Evolutionary conservation across 768 basidiomycete genomes (phyloP).

Genomic region (Russula griseocarnosa): DNA sequence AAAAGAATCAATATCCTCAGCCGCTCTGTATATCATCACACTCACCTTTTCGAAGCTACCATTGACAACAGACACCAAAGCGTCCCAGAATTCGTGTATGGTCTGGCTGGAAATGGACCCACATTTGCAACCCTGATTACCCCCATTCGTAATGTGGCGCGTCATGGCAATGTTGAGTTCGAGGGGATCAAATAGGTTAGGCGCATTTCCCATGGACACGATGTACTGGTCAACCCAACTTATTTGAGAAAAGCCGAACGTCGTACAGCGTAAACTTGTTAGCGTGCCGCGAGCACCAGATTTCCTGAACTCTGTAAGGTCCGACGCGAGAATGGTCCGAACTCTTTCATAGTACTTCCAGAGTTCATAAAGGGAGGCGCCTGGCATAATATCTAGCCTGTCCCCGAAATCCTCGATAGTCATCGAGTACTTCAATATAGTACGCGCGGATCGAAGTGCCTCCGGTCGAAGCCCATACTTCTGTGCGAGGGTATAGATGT

Average conservation of each 20-base stretch:
- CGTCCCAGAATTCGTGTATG: constrained; percentile 9
- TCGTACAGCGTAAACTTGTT: background rate
- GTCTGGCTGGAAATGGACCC: background rate
- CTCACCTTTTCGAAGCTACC: constrained; percentile 2
- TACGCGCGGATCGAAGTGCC: background rate
- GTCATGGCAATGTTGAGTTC: background rate
- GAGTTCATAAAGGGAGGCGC: background rate
- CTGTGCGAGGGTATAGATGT: constrained; percentile 3
- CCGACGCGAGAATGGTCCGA: background rate
- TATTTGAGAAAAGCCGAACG: background rate
- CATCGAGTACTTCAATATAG: background rate
- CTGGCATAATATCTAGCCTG: background rate
- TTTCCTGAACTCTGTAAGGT: background rate
- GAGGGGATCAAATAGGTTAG: background rate
- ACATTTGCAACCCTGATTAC: background rate
- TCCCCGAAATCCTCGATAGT: background rate
- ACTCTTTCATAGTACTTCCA: background rate
- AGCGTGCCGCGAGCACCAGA: background rate
- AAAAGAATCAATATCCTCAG: background rate
- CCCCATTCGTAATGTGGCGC: background rate
- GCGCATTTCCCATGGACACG: background rate
- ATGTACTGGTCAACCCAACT: background rate
- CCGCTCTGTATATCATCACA: background rate
- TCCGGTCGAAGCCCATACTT: background rate
- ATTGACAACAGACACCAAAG: background rate